Evolutionary conservation across 2,329 filamentous ascomycete species (phyloP), one percentile per base, ranked within the genome.

Genomic region (Apiospora malaysiana): DNA sequence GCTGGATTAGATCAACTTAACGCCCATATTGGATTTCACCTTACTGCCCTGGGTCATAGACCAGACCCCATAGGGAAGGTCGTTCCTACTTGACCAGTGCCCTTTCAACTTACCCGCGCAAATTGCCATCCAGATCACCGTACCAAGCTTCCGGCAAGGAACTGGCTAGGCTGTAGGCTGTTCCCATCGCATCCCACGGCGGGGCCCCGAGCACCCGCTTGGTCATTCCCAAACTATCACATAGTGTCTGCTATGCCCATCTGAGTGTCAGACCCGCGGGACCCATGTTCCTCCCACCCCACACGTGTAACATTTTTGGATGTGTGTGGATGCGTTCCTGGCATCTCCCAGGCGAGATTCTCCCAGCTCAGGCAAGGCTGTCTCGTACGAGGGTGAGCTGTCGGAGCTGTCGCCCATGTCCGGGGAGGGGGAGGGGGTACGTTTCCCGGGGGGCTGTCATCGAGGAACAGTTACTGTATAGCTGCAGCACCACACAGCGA

Each of bases 81-180:
- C 51, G 14, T 1, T 10, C 4, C 18, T 32, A 27, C 42, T 16
- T 45, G 42, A 2, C 42, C 42, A 59, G 16, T 7, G 37, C 16
- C 6, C 16, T 45, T 45, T 14, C 42, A 16, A 2, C 1, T 16
- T 14, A 45, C 16, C 16, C 23, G 21, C 0, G 16, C 27, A 3
- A n/a, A 7, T n/a, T 16, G 25, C 37, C 27, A 16, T 59, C 21
- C 56, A 40, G 32, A 63, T 63, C 56, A 63, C 9, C 56, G 7
- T 12, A 63, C 56, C 56, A 63, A 63, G 56, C 56, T 63, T 63
- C 56, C 56, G 32, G 32, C 56, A 59, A 9, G 7, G 9, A 63
- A 37, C 2, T 0, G 5, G 32, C n/a, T 40, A 63, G 27, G 21
- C n/a, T 40, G 18, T 40, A 63, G 27, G 21, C n/a, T 40, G 18